phyloP scores from a whole-genome alignment of 2,329 filamentous ascomycete species.

The Fusarium humuli region DNA sequence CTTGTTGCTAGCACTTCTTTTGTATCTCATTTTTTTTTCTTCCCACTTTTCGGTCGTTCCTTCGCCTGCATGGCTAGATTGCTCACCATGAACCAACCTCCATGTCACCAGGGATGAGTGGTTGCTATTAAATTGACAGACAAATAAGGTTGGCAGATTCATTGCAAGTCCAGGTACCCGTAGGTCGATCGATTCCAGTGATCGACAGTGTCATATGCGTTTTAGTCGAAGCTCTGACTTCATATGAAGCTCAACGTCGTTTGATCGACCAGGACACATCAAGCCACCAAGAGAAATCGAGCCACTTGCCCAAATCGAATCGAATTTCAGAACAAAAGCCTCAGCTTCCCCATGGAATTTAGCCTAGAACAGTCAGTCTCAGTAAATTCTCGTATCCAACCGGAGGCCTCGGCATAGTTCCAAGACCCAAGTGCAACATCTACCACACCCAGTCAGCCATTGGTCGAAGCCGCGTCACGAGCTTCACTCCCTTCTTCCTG shows the following conservation, averaged over 20 bases:
- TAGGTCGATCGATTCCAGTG: background rate
- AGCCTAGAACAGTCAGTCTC: slow-evolving; percentile 18
- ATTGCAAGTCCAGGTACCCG: slow-evolving; percentile 11
- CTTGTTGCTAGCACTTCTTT: background rate
- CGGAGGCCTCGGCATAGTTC: slow-evolving; percentile 35
- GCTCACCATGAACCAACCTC: background rate
- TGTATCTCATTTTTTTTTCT: background rate
- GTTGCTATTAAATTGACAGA: background rate
- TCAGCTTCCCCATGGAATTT: slow-evolving; percentile 7
- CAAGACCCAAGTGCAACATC: slow-evolving; percentile 31
- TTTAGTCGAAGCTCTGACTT: slow-evolving; percentile 22
- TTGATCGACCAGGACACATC: slow-evolving; percentile 7
- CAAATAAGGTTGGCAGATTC: slow-evolving; percentile 1
- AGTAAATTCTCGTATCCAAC: slow-evolving; percentile 31
- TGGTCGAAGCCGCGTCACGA: slow-evolving; percentile 39
- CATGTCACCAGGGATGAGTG: background rate
- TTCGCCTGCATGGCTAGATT: background rate
- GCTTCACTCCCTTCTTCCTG: slow-evolving; percentile 27
- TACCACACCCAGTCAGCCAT: slow-evolving; percentile 27
- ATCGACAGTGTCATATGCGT: slow-evolving; percentile 27
- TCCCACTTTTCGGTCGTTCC: background rate
- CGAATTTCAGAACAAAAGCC: slow-evolving; percentile 7
- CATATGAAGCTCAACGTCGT: slow-evolving; percentile 1
- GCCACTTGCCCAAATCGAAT: background rate
- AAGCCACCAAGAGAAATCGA: slow-evolving; percentile 1